These are phyloP conservation scores for Dioscorea alata DNA, from an alignment of 106 monocot species.

Conservation along the genomic window DNA sequence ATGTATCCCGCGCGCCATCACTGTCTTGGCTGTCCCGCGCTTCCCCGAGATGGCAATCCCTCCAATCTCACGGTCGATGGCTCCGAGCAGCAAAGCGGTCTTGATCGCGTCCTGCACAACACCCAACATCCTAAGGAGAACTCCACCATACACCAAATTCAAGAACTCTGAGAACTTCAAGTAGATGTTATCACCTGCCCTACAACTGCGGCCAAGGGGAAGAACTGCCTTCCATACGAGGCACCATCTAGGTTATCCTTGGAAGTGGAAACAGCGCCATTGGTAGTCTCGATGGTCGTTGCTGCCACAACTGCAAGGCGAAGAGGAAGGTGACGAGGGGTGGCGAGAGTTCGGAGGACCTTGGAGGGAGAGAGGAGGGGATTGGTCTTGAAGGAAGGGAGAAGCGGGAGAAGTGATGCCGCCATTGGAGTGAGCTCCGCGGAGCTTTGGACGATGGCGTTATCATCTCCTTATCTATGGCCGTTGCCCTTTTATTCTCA, in stretches of 20 bases:
- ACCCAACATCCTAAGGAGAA: background rate
- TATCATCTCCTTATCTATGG: background rate
- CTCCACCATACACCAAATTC: background rate
- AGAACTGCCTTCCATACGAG: constrained; percentile 69
- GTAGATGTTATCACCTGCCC: constrained; percentile 64
- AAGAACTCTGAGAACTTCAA: background rate
- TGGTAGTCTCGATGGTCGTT: constrained; percentile 46
- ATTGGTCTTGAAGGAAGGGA: constrained; percentile 12
- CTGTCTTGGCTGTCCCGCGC: constrained; percentile 93
- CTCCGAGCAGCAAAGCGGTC: constrained; percentile 89
- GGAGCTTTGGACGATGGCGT: background rate
- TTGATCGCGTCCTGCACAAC: constrained; percentile 84
- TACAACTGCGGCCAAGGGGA: constrained; percentile 95
- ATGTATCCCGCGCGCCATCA: constrained; percentile 98
- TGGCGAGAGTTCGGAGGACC: background rate
- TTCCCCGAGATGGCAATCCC: constrained; percentile 96
- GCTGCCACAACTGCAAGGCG: constrained; percentile 25
- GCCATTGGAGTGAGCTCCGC: constrained; percentile 1
- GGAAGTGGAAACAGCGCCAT: constrained; percentile 45
- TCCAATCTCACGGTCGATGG: constrained; percentile 93
- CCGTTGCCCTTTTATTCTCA: background rate
- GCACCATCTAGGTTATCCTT: constrained; percentile 5
- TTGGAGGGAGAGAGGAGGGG: constrained; percentile 3
- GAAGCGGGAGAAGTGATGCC: constrained; percentile 10
- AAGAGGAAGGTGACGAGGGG: constrained; percentile 2